phyloP scores from a whole-genome alignment of 2,329 filamentous ascomycete species.

The Uncinocarpus reesii region DNA sequence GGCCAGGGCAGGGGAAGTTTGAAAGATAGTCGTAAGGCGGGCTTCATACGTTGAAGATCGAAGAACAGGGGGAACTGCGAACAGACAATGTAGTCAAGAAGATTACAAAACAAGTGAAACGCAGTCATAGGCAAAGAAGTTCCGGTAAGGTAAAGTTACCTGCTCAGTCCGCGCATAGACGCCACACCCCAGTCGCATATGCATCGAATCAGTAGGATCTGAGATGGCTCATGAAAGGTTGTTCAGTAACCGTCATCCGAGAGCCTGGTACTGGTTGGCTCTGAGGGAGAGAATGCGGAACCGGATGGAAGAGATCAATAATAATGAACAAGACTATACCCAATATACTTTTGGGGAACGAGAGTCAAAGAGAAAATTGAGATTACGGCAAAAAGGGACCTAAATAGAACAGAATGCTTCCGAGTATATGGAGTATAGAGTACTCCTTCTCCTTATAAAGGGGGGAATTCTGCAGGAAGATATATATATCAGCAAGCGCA shows the following conservation, averaged over 20 bases:
- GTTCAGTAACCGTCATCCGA: neutral
- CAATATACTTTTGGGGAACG: neutral
- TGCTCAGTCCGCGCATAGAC: constrained; percentile 7
- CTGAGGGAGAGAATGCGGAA: neutral
- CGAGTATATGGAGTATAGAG: neutral
- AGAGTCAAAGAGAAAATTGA: neutral
- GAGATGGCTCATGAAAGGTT: neutral
- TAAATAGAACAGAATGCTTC: neutral
- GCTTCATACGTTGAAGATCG: neutral
- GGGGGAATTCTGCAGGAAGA: constrained; percentile 2
- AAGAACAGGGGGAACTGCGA: neutral
- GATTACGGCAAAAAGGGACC: neutral
- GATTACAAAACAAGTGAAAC: constrained; percentile 1
- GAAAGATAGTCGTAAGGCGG: constrained; percentile 3
- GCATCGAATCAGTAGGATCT: constrained; percentile 6
- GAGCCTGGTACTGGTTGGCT: constrained; percentile 4
- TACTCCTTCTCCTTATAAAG: neutral
- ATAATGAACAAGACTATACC: neutral
- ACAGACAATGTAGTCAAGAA: no score
- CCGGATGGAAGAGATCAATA: neutral
- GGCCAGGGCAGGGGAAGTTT: neutral
- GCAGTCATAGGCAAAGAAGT: neutral
- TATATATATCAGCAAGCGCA: neutral
- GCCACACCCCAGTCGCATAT: constrained; percentile 9
- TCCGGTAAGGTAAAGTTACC: constrained; percentile 3